phyloP scores from a whole-genome alignment of 768 basidiomycete genomes.

The Clavaria fumosa region DNA sequence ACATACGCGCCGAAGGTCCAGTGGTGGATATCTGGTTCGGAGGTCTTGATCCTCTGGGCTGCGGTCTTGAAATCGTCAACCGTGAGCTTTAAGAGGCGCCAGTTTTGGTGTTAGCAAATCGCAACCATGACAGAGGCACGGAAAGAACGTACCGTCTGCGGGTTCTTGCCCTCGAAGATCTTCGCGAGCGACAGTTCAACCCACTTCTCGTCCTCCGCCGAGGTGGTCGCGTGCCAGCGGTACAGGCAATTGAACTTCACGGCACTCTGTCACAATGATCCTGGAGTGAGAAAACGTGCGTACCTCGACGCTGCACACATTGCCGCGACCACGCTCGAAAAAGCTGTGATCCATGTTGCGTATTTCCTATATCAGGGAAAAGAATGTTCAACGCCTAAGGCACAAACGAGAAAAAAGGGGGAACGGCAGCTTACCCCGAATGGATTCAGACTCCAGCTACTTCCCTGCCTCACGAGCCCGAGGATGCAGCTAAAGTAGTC shows the following conservation, averaged over 20 bases:
- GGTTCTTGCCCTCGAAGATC: conserved; percentile 37
- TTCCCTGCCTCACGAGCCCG: conserved; percentile 64
- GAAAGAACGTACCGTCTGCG: conserved; percentile 21
- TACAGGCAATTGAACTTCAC: conserved; percentile 74
- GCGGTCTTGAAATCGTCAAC: conserved; percentile 36
- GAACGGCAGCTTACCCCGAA: conserved; percentile 39
- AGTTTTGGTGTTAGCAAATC: background rate
- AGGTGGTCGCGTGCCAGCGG: conserved; percentile 75
- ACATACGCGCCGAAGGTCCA: conserved; percentile 58
- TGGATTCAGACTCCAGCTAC: conserved; percentile 60
- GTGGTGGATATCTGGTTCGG: conserved; percentile 31
- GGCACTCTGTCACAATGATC: background rate
- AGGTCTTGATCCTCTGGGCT: conserved; percentile 22
- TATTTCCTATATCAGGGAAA: conserved; percentile 35
- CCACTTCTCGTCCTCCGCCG: conserved; percentile 57
- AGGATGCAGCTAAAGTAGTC: conserved; percentile 75
- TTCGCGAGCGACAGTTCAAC: conserved; percentile 30
- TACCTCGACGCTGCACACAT: conserved; percentile 72
- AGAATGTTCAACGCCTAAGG: background rate
- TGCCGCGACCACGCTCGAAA: conserved; percentile 70
- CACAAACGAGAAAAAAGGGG: conserved; percentile 1
- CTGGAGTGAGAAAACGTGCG: conserved; percentile 6
- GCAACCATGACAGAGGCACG: background rate
- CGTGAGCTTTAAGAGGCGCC: conserved; percentile 13
- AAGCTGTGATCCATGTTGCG: conserved; percentile 42